These are phyloP conservation scores for Myxozyma neglecta DNA, from an alignment of 805 yeast species.

Conservation along the genomic window DNA sequence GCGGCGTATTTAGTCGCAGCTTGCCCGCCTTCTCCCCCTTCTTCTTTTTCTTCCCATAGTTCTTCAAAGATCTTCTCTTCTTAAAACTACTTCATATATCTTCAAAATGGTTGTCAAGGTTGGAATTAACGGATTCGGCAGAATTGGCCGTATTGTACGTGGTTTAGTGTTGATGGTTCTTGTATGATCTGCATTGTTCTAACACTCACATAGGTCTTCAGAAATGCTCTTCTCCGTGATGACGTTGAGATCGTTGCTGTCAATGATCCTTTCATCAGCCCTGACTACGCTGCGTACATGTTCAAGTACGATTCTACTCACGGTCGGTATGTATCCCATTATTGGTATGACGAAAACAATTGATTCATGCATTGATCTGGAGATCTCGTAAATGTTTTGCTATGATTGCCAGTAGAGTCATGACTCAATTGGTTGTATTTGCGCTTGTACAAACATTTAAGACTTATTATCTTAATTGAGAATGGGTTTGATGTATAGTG, in stretches of 20 bases:
- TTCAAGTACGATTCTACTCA: conserved; percentile 95
- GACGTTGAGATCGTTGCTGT: conserved; percentile 82
- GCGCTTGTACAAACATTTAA: no score
- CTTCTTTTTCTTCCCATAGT: conserved; percentile 1
- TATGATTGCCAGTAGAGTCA: no score
- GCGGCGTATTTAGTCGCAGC: conserved; percentile 12
- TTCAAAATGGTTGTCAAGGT: conserved; percentile 49
- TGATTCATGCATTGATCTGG: neutral
- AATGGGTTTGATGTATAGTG: neutral
- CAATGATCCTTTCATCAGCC: conserved; percentile 87
- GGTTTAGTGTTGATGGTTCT: neutral
- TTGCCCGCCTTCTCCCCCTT: neutral
- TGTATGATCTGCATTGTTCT: neutral
- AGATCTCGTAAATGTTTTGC: no score
- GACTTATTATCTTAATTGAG: no score
- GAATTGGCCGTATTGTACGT: conserved; percentile 82
- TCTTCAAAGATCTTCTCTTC: neutral
- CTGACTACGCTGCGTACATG: conserved; percentile 92
- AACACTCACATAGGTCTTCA: conserved; percentile 44
- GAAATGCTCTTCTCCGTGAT: conserved; percentile 72
- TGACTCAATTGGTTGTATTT: no score
- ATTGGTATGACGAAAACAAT: neutral
- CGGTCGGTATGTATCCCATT: conserved; percentile 49
- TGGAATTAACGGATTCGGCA: conserved; percentile 94
- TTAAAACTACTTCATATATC: neutral